Percentiles rank a stretch among this genome's conserved stretches.
Evolutionary conservation across 1,139 yeast genomes (phyloP).

Genomic region (Hyphopichia burtonii): DNA sequence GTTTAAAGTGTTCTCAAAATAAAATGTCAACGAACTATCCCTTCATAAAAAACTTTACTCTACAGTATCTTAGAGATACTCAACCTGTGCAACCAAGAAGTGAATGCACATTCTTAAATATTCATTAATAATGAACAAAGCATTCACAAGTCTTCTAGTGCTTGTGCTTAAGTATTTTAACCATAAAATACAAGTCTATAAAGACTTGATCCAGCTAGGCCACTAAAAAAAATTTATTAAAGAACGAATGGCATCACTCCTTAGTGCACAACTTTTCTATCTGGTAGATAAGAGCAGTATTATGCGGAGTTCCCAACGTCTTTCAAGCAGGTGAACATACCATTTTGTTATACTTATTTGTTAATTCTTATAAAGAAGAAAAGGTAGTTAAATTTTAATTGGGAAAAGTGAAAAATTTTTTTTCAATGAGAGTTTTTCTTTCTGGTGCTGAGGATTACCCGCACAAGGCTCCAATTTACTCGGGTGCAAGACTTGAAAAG

Average conservation of each 20-base stretch:
- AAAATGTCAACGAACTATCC: slow-evolving; percentile 28
- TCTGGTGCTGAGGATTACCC: neutral
- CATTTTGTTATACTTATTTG: slow-evolving; percentile 17
- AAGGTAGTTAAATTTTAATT: neutral
- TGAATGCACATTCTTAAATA: slow-evolving; percentile 28
- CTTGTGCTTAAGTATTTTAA: neutral
- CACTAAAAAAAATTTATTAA: slow-evolving; percentile 8
- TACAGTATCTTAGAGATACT: slow-evolving; percentile 44
- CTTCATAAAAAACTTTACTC: slow-evolving; percentile 29
- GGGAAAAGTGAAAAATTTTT: neutral
- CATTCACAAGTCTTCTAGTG: slow-evolving; percentile 4
- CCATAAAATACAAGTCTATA: slow-evolving; percentile 2
- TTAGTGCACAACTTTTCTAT: slow-evolving; percentile 29
- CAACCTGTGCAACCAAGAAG: slow-evolving; percentile 49
- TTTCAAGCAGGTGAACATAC: slow-evolving; percentile 23
- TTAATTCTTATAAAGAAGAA: neutral
- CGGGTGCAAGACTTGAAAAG: neutral
- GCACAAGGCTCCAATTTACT: neutral
- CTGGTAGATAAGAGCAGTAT: slow-evolving; percentile 10
- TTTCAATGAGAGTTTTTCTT: neutral
- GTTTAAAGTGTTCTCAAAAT: slow-evolving; percentile 30
- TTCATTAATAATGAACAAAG: slow-evolving; percentile 4
- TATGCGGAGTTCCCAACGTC: slow-evolving; percentile 22
- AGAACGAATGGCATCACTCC: slow-evolving; percentile 31
- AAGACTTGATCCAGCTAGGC: slow-evolving; percentile 6